Conservation (phyloP, 2,329 filamentous ascomycete species). For the Phaeosphaeria sp. region DNA sequence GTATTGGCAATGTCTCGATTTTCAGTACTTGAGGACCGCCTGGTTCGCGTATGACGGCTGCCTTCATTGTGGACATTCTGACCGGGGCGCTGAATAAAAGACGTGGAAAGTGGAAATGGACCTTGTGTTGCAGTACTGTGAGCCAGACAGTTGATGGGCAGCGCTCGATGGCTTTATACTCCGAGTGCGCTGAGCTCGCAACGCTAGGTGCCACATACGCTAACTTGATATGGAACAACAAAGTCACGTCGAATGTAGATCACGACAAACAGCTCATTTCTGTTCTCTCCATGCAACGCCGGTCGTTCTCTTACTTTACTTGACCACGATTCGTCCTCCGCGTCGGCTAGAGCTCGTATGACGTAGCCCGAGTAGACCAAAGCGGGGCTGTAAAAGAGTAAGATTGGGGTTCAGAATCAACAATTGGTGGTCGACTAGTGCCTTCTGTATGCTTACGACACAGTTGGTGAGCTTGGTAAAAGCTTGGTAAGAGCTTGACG, state of each 20-base stretch:
- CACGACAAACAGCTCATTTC: background rate
- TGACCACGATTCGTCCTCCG: too few relatives aligned
- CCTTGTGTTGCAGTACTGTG: background rate
- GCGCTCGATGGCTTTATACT: background rate
- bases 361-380: too few relatives aligned
- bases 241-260: background rate
- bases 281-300: too few relatives aligned
- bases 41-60: constrained; percentile 50
- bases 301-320: too few relatives aligned
- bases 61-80: constrained; percentile 48
- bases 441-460: background rate
- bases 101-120: background rate
- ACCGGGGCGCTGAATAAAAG: constrained; percentile 5
- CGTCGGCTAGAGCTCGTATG: too few relatives aligned
- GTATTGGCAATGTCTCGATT: constrained; percentile 49
- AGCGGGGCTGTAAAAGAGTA: too few relatives aligned
- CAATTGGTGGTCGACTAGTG: background rate
- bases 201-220: too few relatives aligned
- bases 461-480: background rate
- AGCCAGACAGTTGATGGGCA: too few relatives aligned
- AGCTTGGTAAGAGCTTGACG: background rate
- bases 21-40: constrained; percentile 52
- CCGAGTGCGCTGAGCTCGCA: background rate
- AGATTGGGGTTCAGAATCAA: background rate
- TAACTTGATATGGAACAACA: background rate